Conservation (phyloP, 1,139 yeast genomes). For the Suhomyces atakaporum region DNA sequence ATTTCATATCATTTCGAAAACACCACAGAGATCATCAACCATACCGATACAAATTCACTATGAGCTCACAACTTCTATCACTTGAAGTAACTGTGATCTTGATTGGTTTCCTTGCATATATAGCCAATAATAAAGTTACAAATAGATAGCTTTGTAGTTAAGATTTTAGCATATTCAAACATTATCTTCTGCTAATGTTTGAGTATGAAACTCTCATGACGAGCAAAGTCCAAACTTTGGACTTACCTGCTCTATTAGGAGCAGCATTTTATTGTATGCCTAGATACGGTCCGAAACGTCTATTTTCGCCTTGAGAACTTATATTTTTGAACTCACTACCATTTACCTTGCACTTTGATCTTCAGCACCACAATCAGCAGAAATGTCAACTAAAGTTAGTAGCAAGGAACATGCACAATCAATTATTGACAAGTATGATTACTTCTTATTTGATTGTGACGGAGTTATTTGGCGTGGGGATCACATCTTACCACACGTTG, state of each 20-base stretch:
- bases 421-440: constrained; percentile 37
- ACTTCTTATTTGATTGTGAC: constrained; percentile 49
- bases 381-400: constrained; percentile 25
- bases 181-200: too few relatives aligned
- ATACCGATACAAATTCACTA: background rate
- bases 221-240: too few relatives aligned
- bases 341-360: too few relatives aligned
- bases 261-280: background rate
- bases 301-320: background rate
- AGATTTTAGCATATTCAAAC: too few relatives aligned
- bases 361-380: background rate
- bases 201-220: too few relatives aligned
- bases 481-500: constrained; percentile 43
- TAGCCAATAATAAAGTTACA: constrained; percentile 1
- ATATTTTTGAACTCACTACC: too few relatives aligned
- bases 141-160: background rate
- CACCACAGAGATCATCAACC: too few relatives aligned
- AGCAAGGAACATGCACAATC: constrained; percentile 23
- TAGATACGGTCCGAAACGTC: background rate
- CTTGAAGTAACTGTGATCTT: too few relatives aligned
- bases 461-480: constrained; percentile 54
- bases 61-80: too few relatives aligned
- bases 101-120: constrained; percentile 3
- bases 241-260: too few relatives aligned
- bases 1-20: too few relatives aligned